Evolutionary conservation across 2,329 filamentous ascomycete species (phyloP).

Genomic region (Paraphaeosphaeria minitans): DNA sequence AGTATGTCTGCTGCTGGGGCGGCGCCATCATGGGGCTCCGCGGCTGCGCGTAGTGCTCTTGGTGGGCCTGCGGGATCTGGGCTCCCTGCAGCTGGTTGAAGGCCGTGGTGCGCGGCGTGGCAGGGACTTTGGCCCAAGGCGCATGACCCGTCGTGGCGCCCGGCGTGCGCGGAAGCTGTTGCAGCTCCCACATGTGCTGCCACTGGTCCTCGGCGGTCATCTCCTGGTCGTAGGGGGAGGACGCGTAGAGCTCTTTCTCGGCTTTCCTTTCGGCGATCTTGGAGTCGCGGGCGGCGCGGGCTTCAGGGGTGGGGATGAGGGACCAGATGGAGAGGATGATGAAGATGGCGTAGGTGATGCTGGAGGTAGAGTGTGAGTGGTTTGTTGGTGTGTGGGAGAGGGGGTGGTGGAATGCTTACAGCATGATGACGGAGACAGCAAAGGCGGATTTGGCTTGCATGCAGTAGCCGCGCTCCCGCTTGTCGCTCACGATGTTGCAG

Average conservation of each 20-base stretch:
- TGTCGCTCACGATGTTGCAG: conserved; percentile 65
- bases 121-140: conserved; percentile 32
- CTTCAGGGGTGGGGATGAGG: conserved; percentile 51
- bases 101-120: conserved; percentile 43
- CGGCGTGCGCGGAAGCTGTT: conserved; percentile 44
- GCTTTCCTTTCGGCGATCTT: conserved; percentile 42
- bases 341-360: conserved; percentile 65
- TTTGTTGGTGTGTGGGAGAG: background rate
- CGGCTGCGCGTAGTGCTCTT: conserved; percentile 11
- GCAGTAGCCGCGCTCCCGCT: conserved; percentile 63
- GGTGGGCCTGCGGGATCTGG: too few species aligned
- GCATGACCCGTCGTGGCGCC: conserved; percentile 24
- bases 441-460: conserved; percentile 71
- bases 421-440: conserved; percentile 67
- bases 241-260: conserved; percentile 42
- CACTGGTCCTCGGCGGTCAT: conserved; percentile 47
- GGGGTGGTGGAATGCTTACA: conserved; percentile 59
- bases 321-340: conserved; percentile 64
- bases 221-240: conserved; percentile 35
- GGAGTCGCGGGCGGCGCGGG: conserved; percentile 29
- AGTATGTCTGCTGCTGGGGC: background rate
- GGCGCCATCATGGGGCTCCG: conserved; percentile 15
- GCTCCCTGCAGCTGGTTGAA: conserved; percentile 33
- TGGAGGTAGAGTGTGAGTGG: conserved; percentile 34
- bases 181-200: conserved; percentile 51